Percentiles rank a stretch among this genome's conserved stretches.
Evolutionary conservation across 768 basidiomycete species (phyloP).

Genomic region (Jaapia argillacea): DNA sequence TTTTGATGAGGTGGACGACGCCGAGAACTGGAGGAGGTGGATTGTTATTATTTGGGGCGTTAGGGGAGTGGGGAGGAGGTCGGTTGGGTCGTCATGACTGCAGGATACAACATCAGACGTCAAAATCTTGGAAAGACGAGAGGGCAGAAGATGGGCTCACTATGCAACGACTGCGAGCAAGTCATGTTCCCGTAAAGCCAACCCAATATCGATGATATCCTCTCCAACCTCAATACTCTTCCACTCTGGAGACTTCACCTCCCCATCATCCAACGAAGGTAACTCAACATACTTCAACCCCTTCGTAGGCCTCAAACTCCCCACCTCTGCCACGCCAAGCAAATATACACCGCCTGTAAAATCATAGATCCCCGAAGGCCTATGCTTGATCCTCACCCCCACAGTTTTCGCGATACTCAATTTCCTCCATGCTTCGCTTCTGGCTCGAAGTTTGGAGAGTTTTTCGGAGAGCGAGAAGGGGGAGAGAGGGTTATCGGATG

Average conservation of each 20-base stretch:
- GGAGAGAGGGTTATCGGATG: background rate
- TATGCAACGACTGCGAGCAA: conserved; percentile 12
- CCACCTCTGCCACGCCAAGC: conserved; percentile 8
- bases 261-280: background rate
- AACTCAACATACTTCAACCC: background rate
- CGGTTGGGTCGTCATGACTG: background rate
- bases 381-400: conserved; percentile 4
- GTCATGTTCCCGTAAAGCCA: conserved; percentile 15
- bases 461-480: background rate
- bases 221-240: conserved; percentile 8
- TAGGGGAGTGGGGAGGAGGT: background rate
- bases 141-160: conserved; percentile 6
- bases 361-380: conserved; percentile 16
- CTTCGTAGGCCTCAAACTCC: background rate
- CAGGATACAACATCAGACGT: background rate
- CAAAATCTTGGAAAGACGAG: too few relatives aligned
- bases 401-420: background rate
- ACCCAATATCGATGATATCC: conserved; percentile 13
- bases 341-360: conserved; percentile 13
- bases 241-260: conserved; percentile 9
- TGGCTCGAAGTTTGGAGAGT: background rate
- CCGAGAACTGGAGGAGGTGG: conserved; percentile 11
- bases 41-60: conserved; percentile 2
- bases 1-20: too few relatives aligned
- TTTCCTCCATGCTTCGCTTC: background rate